Evolutionary conservation across 2,329 filamentous ascomycete species (phyloP), one percentile per base, ranked within the genome.

Genomic region (Arthrobotrys conoides): DNA sequence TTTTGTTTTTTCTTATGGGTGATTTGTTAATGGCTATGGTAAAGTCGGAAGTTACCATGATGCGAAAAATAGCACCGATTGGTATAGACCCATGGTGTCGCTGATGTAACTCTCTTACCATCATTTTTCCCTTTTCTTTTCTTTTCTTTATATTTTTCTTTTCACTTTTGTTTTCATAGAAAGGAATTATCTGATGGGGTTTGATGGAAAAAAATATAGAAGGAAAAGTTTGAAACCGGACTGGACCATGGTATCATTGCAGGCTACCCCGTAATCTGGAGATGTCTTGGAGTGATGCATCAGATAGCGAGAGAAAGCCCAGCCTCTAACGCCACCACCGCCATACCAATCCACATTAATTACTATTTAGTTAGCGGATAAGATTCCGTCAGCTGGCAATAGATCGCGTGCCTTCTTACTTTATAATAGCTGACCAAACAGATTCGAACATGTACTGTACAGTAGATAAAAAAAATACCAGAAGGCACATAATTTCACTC

Each of bases 331-430:
- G 51, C 27, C 51, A 55, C 24, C 24, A 8, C 20, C 22, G 27
- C 10, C 22, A 9, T 6, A 33, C 61, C 61, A 65, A 36, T 65
- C 41, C 38, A 10, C 44, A 30, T 33, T n/a, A n/a, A n/a, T n/a
- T n/a, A n/a, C n/a, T n/a, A n/a, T n/a, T n/a, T n/a, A n/a, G n/a
- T n/a, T 22, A 18, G 12, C 44, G 22, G 63, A 66, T 51, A 38
- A 22, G 36, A 59, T 57, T 36, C 51, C 41, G 36, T 46, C 49
- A 46, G 51, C 27, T 69, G 33, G 22, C 44, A 38, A 69, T n/a
- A 36, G 67, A 63, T 71, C 53, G 66, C 41, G 66, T 64, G 67
- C 44, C 27, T 55, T 30, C 27, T 3, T n/a, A n/a, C n/a, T 30
- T 30, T 3, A 30, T 30, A 30, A 30, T 36, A n/a, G 2, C n/a